These are phyloP conservation scores for Sclerotinia spermophila DNA, from an alignment of 2,329 filamentous ascomycete genomes.

Conservation along the genomic window DNA sequence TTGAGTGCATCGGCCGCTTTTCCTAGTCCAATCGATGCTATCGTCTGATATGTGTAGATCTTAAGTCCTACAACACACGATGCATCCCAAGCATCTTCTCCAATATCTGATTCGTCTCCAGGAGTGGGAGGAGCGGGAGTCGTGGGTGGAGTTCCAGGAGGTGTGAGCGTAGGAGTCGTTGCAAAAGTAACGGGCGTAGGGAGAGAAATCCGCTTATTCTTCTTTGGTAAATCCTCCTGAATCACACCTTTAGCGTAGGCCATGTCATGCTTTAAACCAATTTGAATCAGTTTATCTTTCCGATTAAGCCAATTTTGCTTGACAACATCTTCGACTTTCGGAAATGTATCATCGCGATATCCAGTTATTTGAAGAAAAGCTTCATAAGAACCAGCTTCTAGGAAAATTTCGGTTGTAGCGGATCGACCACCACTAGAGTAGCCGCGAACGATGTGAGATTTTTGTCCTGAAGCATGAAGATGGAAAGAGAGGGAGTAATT, in stretches of 20 bases:
- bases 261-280: conserved; percentile 54
- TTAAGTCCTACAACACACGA: conserved; percentile 1
- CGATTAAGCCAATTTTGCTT: conserved; percentile 49
- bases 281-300: conserved; percentile 51
- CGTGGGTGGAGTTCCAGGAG: background rate
- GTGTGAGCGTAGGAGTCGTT: background rate
- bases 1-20: background rate
- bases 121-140: background rate
- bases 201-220: background rate
- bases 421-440: conserved; percentile 48
- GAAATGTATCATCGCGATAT: conserved; percentile 41
- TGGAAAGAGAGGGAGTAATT: conserved; percentile 43
- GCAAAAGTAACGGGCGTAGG: background rate
- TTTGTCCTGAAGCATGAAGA: conserved; percentile 47
- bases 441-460: conserved; percentile 52
- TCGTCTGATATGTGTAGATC: background rate
- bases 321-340: conserved; percentile 46
- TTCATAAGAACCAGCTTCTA: conserved; percentile 53
- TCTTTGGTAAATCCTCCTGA: background rate
- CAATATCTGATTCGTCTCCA: background rate
- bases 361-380: conserved; percentile 53
- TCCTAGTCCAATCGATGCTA: background rate
- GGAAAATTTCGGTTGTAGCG: conserved; percentile 52
- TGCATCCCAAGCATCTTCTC: background rate
- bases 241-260: conserved; percentile 53